Conservation (phyloP, 2,329 filamentous ascomycete species). For the Trichophyton verrucosum region DNA sequence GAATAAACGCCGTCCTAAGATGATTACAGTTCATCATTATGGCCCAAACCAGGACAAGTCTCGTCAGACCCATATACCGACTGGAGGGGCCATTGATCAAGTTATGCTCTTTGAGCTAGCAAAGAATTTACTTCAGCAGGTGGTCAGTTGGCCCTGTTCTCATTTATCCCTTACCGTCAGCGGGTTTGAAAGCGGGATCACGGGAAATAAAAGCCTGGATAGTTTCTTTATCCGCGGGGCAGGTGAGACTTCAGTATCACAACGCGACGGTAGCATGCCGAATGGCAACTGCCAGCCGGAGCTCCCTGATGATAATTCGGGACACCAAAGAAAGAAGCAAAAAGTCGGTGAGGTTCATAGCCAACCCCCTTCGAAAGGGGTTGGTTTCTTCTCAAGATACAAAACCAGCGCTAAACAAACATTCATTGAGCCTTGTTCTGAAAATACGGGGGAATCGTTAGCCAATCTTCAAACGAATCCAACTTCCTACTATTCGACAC, state of each 20-base stretch:
- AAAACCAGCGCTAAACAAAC: not conserved
- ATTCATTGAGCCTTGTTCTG: not conserved
- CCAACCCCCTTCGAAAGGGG: not conserved
- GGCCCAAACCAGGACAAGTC: constrained; percentile 62
- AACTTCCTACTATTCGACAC: not conserved
- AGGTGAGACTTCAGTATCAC: not conserved
- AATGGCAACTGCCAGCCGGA: not conserved
- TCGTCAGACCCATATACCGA: constrained; percentile 62
- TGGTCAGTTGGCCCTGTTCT: constrained; percentile 77
- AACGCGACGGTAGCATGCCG: not conserved
- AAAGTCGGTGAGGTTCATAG: not conserved
- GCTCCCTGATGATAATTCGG: not conserved
- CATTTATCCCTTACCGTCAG: constrained; percentile 78
- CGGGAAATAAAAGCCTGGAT: constrained; percentile 74
- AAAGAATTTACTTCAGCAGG: constrained; percentile 62
- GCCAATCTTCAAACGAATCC: not conserved
- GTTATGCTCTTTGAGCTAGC: constrained; percentile 60
- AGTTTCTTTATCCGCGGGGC: constrained; percentile 58
- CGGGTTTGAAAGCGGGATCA: constrained; percentile 82
- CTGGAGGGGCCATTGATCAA: constrained; percentile 62
- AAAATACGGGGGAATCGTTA: not conserved
- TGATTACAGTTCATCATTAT: constrained; percentile 72
- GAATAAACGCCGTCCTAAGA: constrained; percentile 73
- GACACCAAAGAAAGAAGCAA: not conserved
- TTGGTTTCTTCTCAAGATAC: not conserved